Conservation (phyloP, 2,329 filamentous ascomycete species). For the Phialophora chinensis region DNA sequence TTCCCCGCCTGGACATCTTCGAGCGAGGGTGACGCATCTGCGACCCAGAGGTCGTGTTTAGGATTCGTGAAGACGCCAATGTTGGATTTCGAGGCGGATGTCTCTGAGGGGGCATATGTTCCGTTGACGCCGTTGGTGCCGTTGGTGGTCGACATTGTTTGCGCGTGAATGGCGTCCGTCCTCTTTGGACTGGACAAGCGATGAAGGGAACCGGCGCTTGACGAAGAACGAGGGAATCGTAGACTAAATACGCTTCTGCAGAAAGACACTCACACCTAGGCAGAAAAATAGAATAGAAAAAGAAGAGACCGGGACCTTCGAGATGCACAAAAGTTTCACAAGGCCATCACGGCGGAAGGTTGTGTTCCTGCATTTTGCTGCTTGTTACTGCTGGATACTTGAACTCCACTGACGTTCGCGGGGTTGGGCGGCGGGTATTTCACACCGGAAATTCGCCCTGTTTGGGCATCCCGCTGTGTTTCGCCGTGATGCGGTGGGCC, state of each 20-base stretch:
- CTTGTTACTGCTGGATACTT: background rate
- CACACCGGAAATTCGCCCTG: background rate
- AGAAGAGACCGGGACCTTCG: background rate
- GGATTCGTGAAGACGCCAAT: slow-evolving; percentile 97
- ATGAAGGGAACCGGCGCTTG: background rate
- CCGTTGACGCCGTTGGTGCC: background rate
- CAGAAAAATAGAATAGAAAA: background rate
- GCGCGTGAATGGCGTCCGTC: background rate
- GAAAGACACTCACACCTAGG: background rate
- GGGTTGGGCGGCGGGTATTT: background rate
- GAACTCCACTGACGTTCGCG: background rate
- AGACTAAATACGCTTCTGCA: background rate
- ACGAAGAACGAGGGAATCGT: background rate
- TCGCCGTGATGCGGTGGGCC: no score
- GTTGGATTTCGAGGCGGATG: slow-evolving; percentile 57
- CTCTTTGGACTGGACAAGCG: background rate
- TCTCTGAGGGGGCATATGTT: background rate
- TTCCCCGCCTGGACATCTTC: slow-evolving; percentile 74
- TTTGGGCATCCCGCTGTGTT: background rate
- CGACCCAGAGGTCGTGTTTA: slow-evolving; percentile 87
- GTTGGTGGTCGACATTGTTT: background rate
- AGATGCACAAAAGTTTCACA: background rate
- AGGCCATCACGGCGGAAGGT: background rate
- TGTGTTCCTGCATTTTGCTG: background rate
- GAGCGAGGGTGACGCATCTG: slow-evolving; percentile 74